phyloP scores from a whole-genome alignment of 2,329 filamentous ascomycete genomes.

The Aureobasidium mangrovei region DNA sequence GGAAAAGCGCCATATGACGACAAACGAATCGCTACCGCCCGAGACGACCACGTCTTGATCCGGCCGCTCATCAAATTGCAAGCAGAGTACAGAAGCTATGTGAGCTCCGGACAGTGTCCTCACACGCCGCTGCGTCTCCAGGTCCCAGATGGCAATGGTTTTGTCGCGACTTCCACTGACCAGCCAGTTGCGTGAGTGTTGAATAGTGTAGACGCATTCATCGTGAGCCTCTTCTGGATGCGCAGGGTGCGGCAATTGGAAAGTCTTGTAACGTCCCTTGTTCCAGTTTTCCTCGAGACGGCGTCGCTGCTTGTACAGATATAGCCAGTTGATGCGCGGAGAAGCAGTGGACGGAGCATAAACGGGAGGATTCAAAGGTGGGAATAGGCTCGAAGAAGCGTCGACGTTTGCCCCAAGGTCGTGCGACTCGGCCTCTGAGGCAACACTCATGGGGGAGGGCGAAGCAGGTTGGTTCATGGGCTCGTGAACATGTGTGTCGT shows the following conservation, averaged over 20 bases:
- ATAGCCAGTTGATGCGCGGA: conserved; percentile 68
- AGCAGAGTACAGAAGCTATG: conserved; percentile 76
- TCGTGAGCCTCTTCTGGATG: conserved; percentile 73
- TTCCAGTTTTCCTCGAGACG: conserved; percentile 88
- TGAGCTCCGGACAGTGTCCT: conserved; percentile 55
- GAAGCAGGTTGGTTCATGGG: neutral
- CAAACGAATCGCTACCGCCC: conserved; percentile 18
- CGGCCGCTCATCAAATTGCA: conserved; percentile 86
- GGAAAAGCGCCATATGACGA: conserved; percentile 38
- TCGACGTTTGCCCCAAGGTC: neutral
- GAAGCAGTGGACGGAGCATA: neutral
- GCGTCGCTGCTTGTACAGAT: conserved; percentile 80
- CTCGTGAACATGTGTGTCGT: conserved; percentile 14
- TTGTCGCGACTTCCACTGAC: conserved; percentile 90
- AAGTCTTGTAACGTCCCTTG: conserved; percentile 69
- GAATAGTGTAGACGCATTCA: conserved; percentile 92
- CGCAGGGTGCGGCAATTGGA: conserved; percentile 79
- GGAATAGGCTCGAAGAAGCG: neutral
- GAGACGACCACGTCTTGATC: conserved; percentile 33
- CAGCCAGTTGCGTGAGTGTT: conserved; percentile 75
- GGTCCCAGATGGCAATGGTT: conserved; percentile 81
- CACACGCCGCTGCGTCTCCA: conserved; percentile 59
- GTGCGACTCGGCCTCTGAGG: neutral
- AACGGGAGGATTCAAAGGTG: neutral
- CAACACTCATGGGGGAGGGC: conserved; percentile 1